Conservation (phyloP, 371 early-diverging fungal genomes). For the Fennellomyces sp. region DNA sequence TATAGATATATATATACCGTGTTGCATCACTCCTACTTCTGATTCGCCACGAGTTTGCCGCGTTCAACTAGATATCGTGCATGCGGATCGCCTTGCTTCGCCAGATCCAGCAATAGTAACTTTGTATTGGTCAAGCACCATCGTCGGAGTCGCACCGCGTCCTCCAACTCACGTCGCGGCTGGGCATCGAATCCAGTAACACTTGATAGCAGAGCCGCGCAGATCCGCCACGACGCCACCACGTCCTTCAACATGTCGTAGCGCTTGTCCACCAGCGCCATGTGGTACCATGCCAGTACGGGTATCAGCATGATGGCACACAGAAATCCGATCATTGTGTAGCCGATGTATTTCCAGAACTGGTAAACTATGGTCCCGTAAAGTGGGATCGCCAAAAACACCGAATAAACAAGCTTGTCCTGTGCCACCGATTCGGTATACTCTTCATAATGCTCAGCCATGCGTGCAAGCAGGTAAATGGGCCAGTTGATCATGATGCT, state of each 20-base stretch:
- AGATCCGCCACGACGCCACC: slow-evolving; percentile 51
- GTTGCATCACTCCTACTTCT: slow-evolving; percentile 1
- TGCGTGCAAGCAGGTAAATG: slow-evolving; percentile 46
- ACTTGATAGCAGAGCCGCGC: slow-evolving; percentile 39
- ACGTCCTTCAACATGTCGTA: slow-evolving; percentile 51
- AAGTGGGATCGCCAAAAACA: slow-evolving; percentile 35
- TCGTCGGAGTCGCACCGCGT: slow-evolving; percentile 34
- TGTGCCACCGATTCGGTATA: slow-evolving; percentile 59
- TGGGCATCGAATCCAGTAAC: slow-evolving; percentile 20
- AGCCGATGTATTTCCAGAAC: slow-evolving; percentile 36
- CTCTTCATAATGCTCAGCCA: slow-evolving; percentile 48
- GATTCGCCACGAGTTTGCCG: slow-evolving; percentile 14
- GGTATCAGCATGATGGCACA: slow-evolving; percentile 37
- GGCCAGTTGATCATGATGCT: slow-evolving; percentile 59
- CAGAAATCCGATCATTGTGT: slow-evolving; percentile 28
- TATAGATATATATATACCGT: neutral
- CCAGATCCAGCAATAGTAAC: slow-evolving; percentile 20
- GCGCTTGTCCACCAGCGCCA: slow-evolving; percentile 50
- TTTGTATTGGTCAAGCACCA: slow-evolving; percentile 39
- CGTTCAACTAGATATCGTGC: slow-evolving; percentile 35
- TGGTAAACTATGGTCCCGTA: slow-evolving; percentile 37
- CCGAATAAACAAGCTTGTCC: slow-evolving; percentile 47
- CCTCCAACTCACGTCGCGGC: slow-evolving; percentile 38
- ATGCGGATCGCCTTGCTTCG: slow-evolving; percentile 26
- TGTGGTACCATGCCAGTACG: slow-evolving; percentile 52